Evolutionary conservation across 257 asterid species (phyloP), one percentile per base, ranked within the genome.

Genomic region (Striga asiatica): DNA sequence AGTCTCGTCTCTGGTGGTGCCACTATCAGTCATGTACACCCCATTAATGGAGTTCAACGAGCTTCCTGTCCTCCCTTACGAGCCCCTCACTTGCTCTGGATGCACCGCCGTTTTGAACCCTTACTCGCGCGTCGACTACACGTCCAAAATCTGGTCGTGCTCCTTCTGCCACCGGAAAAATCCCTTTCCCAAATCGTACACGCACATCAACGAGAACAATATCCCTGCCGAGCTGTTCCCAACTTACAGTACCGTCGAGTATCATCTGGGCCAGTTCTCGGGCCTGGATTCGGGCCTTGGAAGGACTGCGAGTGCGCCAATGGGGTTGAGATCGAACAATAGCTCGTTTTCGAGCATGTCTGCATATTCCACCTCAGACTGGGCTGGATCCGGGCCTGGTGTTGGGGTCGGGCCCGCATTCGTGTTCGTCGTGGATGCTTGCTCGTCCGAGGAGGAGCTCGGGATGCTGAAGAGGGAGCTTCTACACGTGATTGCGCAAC

Each of bases 211-310:
- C 8, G 98, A 91, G 37, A 77, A 81, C 54, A 84, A 77, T 65
- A 76, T 91, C 16, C 98, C 98, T 0, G 97, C 95, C 9, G 98
- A 91, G 80, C 96, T 87, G 70, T 91, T 82, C 29, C 98, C 97
- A 2, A 91, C 98, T 28, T 91, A 84, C 66, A 82, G 94, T 66
- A 84, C 96, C 2, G 95, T 91, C 23, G 97, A 91, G 21, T 91
- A 91, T 77, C 93, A 80, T 24, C 57, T 80, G 57, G 64, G 84
- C 1, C 64, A 56, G 29, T 66, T 57, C 14, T 18, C 74, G 56
- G 64, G 67, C 18, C 11, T 62, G 56, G 68, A 55, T 58, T 62
- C 71, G 37, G 75, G 69, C 7, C 54, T 56, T 16, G 67, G 68
- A 16, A 71, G 76, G 67, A 74, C 59, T 11, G 50, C 64, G 17